These are phyloP conservation scores for Venturiaceae sp. DNA, from an alignment of 2,329 filamentous ascomycete genomes.

Conservation along the genomic window DNA sequence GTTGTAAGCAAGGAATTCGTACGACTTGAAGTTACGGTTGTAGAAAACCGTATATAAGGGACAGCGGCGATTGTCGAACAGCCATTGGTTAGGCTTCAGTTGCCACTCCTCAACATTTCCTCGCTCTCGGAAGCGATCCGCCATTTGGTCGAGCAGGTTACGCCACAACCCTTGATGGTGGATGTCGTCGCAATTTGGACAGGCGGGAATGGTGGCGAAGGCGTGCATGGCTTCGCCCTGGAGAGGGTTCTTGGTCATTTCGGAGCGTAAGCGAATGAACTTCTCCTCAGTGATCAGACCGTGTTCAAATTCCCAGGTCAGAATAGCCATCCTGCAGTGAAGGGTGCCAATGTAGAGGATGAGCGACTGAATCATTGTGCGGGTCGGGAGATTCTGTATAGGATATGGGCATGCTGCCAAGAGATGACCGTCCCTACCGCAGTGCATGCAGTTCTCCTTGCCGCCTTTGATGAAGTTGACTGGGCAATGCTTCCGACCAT, in stretches of 20 bases:
- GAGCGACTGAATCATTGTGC: background rate
- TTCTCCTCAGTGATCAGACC: background rate
- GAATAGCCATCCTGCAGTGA: background rate
- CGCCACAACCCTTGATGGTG: background rate
- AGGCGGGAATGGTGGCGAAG: background rate
- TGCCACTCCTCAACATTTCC: background rate
- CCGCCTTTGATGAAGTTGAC: background rate
- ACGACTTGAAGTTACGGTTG: background rate
- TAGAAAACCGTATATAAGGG: background rate
- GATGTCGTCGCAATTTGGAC: conserved; percentile 1
- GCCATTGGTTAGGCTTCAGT: background rate
- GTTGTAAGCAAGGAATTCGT: background rate
- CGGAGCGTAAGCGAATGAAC: background rate
- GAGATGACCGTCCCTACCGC: background rate
- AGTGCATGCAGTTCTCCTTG: background rate
- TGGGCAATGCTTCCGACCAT: background rate
- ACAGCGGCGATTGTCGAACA: background rate
- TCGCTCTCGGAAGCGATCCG: background rate
- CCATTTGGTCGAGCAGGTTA: background rate
- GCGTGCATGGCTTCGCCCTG: background rate
- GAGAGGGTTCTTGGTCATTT: background rate
- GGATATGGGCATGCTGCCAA: background rate
- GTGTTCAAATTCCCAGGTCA: background rate
- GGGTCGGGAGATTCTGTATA: background rate
- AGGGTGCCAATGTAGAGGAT: background rate